Base-by-base conservation (phyloP, 257 asterid species). In the Agastache rugosa region DNA sequence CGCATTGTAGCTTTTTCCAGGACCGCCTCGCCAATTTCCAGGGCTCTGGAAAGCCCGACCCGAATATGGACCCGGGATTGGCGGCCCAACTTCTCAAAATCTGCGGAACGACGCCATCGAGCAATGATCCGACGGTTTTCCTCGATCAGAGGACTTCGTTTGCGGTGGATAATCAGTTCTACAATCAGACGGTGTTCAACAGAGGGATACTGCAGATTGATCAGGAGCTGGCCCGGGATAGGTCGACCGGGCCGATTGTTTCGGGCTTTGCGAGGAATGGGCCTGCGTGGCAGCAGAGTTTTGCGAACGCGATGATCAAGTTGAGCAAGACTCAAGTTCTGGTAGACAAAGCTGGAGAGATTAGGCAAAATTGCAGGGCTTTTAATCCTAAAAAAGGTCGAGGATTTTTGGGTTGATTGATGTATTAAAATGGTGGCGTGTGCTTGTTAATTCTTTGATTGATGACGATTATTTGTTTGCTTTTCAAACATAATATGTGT, bases 141-240 rank as follows among this genome's bases (percentile, higher is more conserved):
- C 68, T 92, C 67, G 97, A 92, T 42, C 97, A 92, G 55, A 88
- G 89, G 12, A 88, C 92, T 0, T 34, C 96, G 11, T 87, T 85
- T 7, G 2, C n/a, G 1, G 16, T 90, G 8, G 97, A 92, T 50
- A 90, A 87, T 71, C 86, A 87, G 69, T 90, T 83, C 22, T 92
- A 85, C 17, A 85, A 83, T 47, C 92, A 90, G 72, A 65, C 86
- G 6, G 15, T 53, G 11, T 75, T 78, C 17, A 86, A 72, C 76
- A 90, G 77, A 64, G 97, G 97, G 67, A 78, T 92, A 7, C 0
- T 92, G 82, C 84, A 81, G 67, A 83, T 92, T 56, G 97, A 92
- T 85, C 92, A 87, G 74, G 78, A 78, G 66, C 83, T 92, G 69
- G 87, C 80, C 1, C 12, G 75, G 73, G 89, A 90, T 74, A 56